Evolutionary conservation across 495 filamentous ascomycete species (phyloP), one percentile per base, ranked within the genome.

Genomic region (Bombardia bombarda): DNA sequence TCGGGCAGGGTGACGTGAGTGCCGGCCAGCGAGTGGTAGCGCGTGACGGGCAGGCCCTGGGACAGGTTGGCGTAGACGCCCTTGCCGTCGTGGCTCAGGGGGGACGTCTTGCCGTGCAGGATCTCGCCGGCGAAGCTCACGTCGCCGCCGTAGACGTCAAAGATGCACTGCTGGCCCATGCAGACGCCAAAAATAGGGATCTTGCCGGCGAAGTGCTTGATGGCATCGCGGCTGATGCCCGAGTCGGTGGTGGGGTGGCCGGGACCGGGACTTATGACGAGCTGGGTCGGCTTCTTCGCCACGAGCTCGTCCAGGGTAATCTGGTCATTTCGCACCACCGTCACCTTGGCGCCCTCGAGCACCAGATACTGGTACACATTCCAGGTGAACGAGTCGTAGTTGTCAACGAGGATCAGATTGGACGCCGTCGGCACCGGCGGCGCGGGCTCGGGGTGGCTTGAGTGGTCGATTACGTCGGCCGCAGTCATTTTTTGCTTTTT

Each of bases 331-430:
- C 92, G 78, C 68, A 78, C 83, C 20, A 97, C 92, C 9, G 80
- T 84, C 31, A 96, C 90, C 0, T 66, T 82, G 20, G 92, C 92
- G 30, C 92, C 92, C 65, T 97, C 92, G 6, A 96, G 80, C 0
- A 90, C 85, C 3, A 99, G 75, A 53, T 96, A 99, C 60, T 99
- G 93, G 63, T 95, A 96, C 45, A 99, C 87, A 58, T 97, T 98
- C 86, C 87, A 97, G 47, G 90, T 95, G 56, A 97, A 99, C 0
- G 90, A 96, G 66, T 99, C 92, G 62, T 96, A 99, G 68, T 99
- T 99, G 68, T 97, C 92, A 53, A 99, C 94, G 43, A 99, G 70
- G 42, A 99, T 78, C 21, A 99, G 77, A 68, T 97, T 97, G 25
- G 82, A 82, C 20, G 90, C 90, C 36, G 73, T 87, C 16, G 78